Conservation (phyloP, 768 basidiomycete genomes). For the Neoboletus subvelutipes region DNA sequence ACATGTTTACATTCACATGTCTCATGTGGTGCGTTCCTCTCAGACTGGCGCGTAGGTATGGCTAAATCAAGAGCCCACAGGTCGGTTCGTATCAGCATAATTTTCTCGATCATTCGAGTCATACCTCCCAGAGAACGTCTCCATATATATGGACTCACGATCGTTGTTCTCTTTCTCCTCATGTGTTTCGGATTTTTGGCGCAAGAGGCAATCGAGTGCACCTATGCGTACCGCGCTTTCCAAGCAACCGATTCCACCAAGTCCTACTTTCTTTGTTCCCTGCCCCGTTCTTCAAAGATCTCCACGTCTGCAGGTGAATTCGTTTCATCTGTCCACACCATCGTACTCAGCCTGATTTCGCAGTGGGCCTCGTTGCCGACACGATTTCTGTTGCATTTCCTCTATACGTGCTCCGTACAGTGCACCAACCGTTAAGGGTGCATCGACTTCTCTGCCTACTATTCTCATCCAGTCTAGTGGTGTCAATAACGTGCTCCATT, state of each 20-base stretch:
- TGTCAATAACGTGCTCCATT: neutral
- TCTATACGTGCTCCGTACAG: constrained; percentile 6
- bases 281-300: neutral
- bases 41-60: neutral
- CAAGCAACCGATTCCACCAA: neutral
- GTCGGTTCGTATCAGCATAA: constrained; percentile 23
- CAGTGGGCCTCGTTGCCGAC: constrained; percentile 3
- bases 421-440: neutral
- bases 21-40: constrained; percentile 16
- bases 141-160: constrained; percentile 2
- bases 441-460: constrained; percentile 13
- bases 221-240: neutral
- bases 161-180: constrained; percentile 12
- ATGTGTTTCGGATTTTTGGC: constrained; percentile 4
- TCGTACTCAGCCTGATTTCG: neutral
- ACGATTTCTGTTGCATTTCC: neutral
- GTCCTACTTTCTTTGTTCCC: neutral
- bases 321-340: neutral
- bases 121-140: constrained; percentile 14
- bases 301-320: constrained; percentile 7
- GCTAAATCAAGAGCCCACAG: constrained; percentile 1
- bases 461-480: constrained; percentile 3
- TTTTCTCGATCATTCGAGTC: constrained; percentile 20
- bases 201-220: constrained; percentile 6
- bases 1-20: constrained; percentile 10